These are phyloP conservation scores for Pyrenula aspistea DNA, from an alignment of 495 filamentous ascomycete genomes.

Conservation along the genomic window DNA sequence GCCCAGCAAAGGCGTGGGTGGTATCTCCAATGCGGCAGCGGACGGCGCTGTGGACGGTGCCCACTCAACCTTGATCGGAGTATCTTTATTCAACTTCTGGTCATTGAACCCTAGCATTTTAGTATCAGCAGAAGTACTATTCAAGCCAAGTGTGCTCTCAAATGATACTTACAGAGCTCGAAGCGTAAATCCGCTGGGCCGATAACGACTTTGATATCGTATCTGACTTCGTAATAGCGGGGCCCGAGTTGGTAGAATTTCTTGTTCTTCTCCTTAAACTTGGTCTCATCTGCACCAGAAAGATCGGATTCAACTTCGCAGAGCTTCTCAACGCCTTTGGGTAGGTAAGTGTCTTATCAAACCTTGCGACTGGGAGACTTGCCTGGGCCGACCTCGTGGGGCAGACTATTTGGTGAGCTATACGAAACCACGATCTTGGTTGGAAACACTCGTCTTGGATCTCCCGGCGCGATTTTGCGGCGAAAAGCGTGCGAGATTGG, in stretches of 20 bases:
- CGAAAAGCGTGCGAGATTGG: constrained; percentile 24
- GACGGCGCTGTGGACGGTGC: constrained; percentile 2
- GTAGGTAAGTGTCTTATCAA: background rate
- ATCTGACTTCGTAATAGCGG: constrained; percentile 31
- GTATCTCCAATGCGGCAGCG: background rate
- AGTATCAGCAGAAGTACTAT: background rate
- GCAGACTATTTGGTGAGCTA: constrained; percentile 14
- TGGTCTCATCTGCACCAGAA: constrained; percentile 14
- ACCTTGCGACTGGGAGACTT: constrained; percentile 1
- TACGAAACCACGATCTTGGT: constrained; percentile 20
- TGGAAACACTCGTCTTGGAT: constrained; percentile 18
- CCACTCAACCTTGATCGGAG: constrained; percentile 28
- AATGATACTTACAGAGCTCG: constrained; percentile 22
- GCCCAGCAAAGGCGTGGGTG: background rate
- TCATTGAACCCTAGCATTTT: constrained; percentile 15
- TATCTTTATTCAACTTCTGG: constrained; percentile 20
- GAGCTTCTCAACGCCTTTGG: constrained; percentile 16
- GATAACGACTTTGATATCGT: constrained; percentile 38
- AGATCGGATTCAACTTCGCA: constrained; percentile 26
- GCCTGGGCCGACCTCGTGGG: constrained; percentile 17
- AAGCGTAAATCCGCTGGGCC: constrained; percentile 44
- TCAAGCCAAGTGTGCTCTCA: background rate
- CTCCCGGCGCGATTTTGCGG: constrained; percentile 19
- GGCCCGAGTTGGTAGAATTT: constrained; percentile 27
- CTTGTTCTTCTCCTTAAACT: constrained; percentile 27